Percentiles rank a stretch among this genome's conserved stretches.
Conservation (phyloP, 306 rosid genomes). For the Trifolium pratense region DNA sequence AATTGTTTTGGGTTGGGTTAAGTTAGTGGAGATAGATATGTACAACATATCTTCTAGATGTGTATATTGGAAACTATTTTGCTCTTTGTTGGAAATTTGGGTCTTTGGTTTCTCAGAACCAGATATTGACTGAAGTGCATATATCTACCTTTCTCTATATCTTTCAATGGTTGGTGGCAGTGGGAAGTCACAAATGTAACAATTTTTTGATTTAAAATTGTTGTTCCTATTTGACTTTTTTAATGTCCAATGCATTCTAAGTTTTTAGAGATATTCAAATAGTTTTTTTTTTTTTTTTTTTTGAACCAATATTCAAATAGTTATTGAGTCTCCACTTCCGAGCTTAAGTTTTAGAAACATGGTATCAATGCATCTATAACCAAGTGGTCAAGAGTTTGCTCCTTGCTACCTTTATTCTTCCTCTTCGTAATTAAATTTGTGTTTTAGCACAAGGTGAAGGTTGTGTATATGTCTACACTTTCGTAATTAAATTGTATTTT, state of each 20-base stretch:
- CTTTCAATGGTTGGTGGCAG: conserved; percentile 23
- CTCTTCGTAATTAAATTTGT: conserved; percentile 16
- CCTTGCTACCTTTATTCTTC: conserved; percentile 7
- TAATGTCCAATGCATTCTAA: conserved; percentile 16
- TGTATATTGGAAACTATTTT: conserved; percentile 13
- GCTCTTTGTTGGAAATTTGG: conserved; percentile 30
- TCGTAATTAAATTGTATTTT: conserved; percentile 18
- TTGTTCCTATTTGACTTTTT: conserved; percentile 28
- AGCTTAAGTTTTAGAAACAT: conserved; percentile 32
- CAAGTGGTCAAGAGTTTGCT: conserved; percentile 17
- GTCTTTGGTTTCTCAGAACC: conserved; percentile 6
- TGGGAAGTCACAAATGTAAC: conserved; percentile 19
- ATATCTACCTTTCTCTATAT: background rate
- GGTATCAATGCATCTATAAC: conserved; percentile 16
- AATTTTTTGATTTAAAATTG: conserved; percentile 12
- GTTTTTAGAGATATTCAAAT: conserved; percentile 1
- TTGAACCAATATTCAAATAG: conserved; percentile 6
- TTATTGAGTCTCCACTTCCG: background rate
- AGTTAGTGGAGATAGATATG: conserved; percentile 44
- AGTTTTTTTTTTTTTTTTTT: no score
- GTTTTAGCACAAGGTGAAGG: conserved; percentile 14
- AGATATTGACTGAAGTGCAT: conserved; percentile 13
- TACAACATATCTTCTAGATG: conserved; percentile 33
- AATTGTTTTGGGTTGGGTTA: conserved; percentile 49
- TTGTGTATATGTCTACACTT: background rate